A percentile compares a stretch with the other conserved stretches of the same genome.
These are phyloP conservation scores for Xylariaceae sp. DNA, from an alignment of 2,329 filamentous ascomycete species.

Conservation along the genomic window DNA sequence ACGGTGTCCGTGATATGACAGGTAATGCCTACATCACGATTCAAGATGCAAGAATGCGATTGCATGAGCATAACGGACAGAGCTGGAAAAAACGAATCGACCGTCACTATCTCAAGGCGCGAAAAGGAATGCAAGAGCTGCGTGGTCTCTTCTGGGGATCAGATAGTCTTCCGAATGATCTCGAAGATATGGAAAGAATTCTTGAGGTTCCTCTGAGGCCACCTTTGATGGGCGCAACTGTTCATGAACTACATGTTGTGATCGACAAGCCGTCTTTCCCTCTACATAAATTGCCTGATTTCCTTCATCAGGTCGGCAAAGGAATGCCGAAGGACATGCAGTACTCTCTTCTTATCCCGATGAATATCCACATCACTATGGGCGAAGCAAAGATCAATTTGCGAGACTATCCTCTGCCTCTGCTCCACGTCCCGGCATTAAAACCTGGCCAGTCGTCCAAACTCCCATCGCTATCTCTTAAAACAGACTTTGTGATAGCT, in stretches of 20 bases:
- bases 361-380: constrained; percentile 86
- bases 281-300: constrained; percentile 73
- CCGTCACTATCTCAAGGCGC: constrained; percentile 64
- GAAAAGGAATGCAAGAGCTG: constrained; percentile 71
- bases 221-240: constrained; percentile 72
- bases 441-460: constrained; percentile 75
- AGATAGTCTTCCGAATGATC: constrained; percentile 75
- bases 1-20: constrained; percentile 66
- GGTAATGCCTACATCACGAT: constrained; percentile 68
- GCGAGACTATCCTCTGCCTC: constrained; percentile 87
- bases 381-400: constrained; percentile 83
- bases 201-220: constrained; percentile 82
- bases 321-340: constrained; percentile 90
- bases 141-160: constrained; percentile 77
- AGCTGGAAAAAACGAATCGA: constrained; percentile 94
- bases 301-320: constrained; percentile 87
- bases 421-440: constrained; percentile 84
- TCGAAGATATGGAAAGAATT: constrained; percentile 79
- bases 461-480: constrained; percentile 76
- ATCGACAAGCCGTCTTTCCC: constrained; percentile 94
- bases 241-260: constrained; percentile 79
- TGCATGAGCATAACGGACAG: constrained; percentile 78
- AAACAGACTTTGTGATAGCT: constrained; percentile 89
- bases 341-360: constrained; percentile 84
- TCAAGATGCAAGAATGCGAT: constrained; percentile 68